Conservation (phyloP, 768 basidiomycete species). For the Epithele typhae region DNA sequence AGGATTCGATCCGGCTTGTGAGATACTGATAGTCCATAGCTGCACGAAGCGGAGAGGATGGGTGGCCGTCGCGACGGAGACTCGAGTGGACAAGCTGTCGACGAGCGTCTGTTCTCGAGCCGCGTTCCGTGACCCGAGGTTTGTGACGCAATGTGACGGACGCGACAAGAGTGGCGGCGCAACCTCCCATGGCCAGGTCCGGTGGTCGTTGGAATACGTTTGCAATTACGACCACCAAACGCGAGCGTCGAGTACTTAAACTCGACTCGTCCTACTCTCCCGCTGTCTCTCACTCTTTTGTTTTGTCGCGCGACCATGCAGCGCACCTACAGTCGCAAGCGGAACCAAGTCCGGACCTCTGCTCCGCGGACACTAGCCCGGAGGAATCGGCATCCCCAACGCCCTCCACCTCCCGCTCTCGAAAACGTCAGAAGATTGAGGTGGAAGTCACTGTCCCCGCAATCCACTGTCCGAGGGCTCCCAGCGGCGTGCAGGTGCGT, state of each 20-base stretch:
- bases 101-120: neutral
- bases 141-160: slow-evolving; percentile 5
- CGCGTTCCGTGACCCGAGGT: slow-evolving; percentile 6
- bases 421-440: slow-evolving; percentile 29
- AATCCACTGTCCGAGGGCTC: no score
- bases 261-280: neutral
- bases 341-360: slow-evolving; percentile 18
- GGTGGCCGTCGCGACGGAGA: slow-evolving; percentile 1
- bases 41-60: neutral
- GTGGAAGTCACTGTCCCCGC: slow-evolving; percentile 27
- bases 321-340: slow-evolving; percentile 33
- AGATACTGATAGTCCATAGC: slow-evolving; percentile 19
- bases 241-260: no score
- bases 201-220: no score
- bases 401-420: slow-evolving; percentile 10
- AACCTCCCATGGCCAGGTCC: neutral
- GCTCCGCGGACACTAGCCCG: neutral
- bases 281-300: neutral
- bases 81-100: neutral
- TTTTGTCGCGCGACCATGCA: slow-evolving; percentile 21
- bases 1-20: slow-evolving; percentile 57
- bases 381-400: neutral
- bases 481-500: no score
- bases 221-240: no score
- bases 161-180: slow-evolving; percentile 3